Conservation (phyloP, 371 early-diverging fungal species). For the Parasitella parasitica region DNA sequence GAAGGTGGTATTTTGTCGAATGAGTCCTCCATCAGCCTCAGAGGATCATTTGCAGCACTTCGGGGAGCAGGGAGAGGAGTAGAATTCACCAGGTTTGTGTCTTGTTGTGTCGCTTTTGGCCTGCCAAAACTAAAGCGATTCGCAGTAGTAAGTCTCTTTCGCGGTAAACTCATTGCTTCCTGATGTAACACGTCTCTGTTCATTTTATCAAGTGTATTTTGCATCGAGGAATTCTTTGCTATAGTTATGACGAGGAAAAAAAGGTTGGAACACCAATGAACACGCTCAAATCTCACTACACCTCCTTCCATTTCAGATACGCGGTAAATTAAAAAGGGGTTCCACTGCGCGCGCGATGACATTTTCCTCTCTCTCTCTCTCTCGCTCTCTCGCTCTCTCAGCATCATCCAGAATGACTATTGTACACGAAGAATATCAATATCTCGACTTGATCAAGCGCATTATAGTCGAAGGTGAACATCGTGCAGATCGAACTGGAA, state of each 20-base stretch:
- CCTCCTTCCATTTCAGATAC: background rate
- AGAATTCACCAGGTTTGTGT: background rate
- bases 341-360: background rate
- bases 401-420: constrained; percentile 16
- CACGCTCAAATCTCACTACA: background rate
- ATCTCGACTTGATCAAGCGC: constrained; percentile 80
- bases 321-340: constrained; percentile 2
- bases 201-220: background rate
- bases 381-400: background rate
- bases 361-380: constrained; percentile 2
- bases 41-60: background rate
- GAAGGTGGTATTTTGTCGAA: background rate
- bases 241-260: background rate
- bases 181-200: background rate
- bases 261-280: background rate
- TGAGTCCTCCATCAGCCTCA: background rate
- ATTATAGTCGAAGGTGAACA: constrained; percentile 81
- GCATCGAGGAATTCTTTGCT: background rate
- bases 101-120: background rate
- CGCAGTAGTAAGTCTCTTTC: background rate
- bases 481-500: constrained; percentile 95
- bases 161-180: background rate
- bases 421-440: constrained; percentile 84
- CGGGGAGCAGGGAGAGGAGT: background rate
- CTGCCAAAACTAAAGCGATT: background rate